Percentiles rank a stretch among this genome's conserved stretches.
These are phyloP conservation scores for Litchi chinensis DNA, from an alignment of 345 rosid genomes.

Conservation along the genomic window DNA sequence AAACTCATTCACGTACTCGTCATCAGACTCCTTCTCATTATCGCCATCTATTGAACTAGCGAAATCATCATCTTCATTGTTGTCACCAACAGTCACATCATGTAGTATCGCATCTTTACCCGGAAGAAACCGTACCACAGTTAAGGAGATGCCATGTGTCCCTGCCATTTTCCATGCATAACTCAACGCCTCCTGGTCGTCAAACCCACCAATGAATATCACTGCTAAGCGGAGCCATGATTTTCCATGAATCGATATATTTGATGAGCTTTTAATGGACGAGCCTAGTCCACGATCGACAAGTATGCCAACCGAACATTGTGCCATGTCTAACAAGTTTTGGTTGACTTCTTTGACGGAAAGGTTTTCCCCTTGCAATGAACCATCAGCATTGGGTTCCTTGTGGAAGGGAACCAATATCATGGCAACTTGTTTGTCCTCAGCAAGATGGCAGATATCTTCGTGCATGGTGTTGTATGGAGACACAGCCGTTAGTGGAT, in stretches of 20 bases:
- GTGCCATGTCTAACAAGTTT: slow-evolving; percentile 20
- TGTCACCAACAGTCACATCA: neutral
- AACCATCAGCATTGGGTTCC: slow-evolving; percentile 15
- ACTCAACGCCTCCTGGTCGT: slow-evolving; percentile 34
- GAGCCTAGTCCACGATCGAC: slow-evolving; percentile 32
- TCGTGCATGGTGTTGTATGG: slow-evolving; percentile 38
- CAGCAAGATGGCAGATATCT: slow-evolving; percentile 30
- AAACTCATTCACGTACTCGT: slow-evolving; percentile 37
- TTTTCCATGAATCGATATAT: neutral
- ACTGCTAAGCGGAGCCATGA: slow-evolving; percentile 9
- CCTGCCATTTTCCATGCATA: slow-evolving; percentile 36
- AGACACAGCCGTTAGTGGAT: slow-evolving; percentile 34
- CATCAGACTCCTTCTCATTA: neutral
- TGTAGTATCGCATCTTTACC: slow-evolving; percentile 2
- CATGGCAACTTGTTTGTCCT: slow-evolving; percentile 28
- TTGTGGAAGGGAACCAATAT: slow-evolving; percentile 38
- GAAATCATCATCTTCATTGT: neutral
- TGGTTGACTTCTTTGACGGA: slow-evolving; percentile 17
- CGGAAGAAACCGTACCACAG: slow-evolving; percentile 21
- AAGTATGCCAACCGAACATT: slow-evolving; percentile 36
- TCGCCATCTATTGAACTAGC: neutral
- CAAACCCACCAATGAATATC: slow-evolving; percentile 34
- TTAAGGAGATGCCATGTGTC: slow-evolving; percentile 4
- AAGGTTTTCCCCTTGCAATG: slow-evolving; percentile 14
- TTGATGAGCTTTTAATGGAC: neutral